Evolutionary conservation across 1,284 basidiomycete species (phyloP), one percentile per base, ranked within the genome.

Genomic region (Macrocybe sp.): DNA sequence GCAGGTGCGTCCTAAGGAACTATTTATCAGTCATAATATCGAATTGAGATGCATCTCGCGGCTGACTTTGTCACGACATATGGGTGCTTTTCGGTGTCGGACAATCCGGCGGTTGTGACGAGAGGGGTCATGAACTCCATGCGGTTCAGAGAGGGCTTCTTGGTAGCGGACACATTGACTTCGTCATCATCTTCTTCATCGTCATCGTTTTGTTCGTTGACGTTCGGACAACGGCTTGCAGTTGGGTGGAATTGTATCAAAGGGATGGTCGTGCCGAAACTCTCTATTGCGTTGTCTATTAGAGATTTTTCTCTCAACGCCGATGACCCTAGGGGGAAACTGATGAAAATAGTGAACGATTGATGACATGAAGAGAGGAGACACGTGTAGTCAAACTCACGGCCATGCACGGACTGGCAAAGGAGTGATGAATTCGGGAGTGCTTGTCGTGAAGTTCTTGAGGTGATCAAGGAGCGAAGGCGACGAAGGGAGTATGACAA

Each of bases 61-160:
- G 48, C 57, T 32, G 44, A 66, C 66, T 63, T 60, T 44, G 66
- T 66, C 8, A 63, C 52, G 30, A 69, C 54, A 33, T 65, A 64
- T 7, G 67, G 67, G 52, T 65, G 65, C 2, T 55, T 50, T 40
- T 58, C 52, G 7, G 59, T 41, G 9, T 54, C 50, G 10, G 56
- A 51, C 7, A 47, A 52, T 28, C 52, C 52, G 22, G 55, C 46
- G 40, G 52, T 56, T 3, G 35, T 44, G n/a, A 52, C 41, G n/a
- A 55, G 37, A 7, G 32, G 14, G 9, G 37, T 31, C 36, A 33
- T 52, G 37, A 2, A 52, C 50, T n/a, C 32, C 46, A 30, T 16
- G 32, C 5, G n/a, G 14, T 7, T 36, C 9, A 38, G 29, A 14
- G n/a, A 10, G 7, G 32, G 37, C 29, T 43, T 14, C 9, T 30